Conservation (phyloP, 129 eudicot species). For the Logfia minima region DNA sequence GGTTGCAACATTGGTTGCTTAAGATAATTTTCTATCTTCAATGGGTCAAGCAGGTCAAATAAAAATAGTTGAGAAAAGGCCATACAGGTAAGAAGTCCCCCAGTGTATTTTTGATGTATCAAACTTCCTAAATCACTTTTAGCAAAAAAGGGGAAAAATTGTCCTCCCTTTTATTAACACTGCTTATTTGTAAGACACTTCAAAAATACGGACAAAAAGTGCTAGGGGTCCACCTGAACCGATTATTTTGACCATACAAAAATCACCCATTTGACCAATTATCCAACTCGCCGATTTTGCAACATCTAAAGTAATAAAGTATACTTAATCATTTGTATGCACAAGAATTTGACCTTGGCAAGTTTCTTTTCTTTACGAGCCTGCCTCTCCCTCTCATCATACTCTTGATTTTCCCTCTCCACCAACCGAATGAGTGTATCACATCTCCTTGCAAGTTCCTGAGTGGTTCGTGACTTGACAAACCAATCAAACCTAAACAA, state of each 20-base stretch:
- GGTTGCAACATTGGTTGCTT: not conserved
- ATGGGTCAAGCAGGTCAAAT: not conserved
- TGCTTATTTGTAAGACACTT: not conserved
- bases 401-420: conserved; percentile 96
- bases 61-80: not conserved
- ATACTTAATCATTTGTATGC: not conserved
- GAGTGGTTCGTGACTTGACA: conserved; percentile 95
- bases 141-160: not conserved
- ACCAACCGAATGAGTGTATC: conserved; percentile 87
- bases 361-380: conserved; percentile 98
- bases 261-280: not conserved
- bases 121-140: not conserved
- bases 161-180: too few relatives aligned
- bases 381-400: conserved; percentile 95
- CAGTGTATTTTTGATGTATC: not conserved
- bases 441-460: conserved; percentile 96
- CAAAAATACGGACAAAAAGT: not conserved
- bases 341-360: conserved; percentile 56
- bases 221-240: not conserved
- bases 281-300: not conserved
- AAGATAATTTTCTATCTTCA: not conserved
- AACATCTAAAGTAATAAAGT: not conserved
- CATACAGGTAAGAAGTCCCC: not conserved
- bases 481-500: conserved; percentile 96
- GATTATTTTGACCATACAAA: not conserved